Evolutionary conservation across 1,284 basidiomycete species (phyloP).

Genomic region (Trichosporon coremiiforme): DNA sequence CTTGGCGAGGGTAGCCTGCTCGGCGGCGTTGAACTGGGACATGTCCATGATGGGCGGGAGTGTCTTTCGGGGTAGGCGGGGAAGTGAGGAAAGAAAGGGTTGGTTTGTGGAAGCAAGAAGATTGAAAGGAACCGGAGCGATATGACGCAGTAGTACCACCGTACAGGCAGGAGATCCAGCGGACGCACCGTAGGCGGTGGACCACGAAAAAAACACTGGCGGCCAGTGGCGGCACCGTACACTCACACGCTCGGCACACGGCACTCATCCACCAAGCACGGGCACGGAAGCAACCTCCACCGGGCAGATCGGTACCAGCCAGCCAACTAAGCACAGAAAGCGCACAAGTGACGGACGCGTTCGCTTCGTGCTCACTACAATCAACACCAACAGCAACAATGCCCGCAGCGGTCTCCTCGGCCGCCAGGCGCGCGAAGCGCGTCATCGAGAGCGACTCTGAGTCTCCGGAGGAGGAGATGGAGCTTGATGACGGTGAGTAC

Average conservation of each 20-base stretch:
- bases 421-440: constrained; percentile 35
- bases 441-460: constrained; percentile 34
- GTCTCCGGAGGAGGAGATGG: constrained; percentile 33
- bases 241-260: neutral
- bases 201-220: constrained; percentile 14
- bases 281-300: constrained; percentile 1
- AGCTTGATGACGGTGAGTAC: constrained; percentile 27
- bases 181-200: neutral
- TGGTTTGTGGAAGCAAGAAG: neutral
- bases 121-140: neutral
- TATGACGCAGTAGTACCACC: neutral
- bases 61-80: neutral
- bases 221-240: neutral
- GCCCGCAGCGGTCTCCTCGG: constrained; percentile 30
- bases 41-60: constrained; percentile 68
- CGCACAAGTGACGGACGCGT: neutral
- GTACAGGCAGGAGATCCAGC: no score
- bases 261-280: neutral
- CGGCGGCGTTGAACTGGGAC: constrained; percentile 76
- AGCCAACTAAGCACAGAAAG: neutral
- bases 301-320: neutral
- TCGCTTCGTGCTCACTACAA: neutral
- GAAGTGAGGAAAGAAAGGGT: neutral
- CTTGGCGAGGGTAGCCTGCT: constrained; percentile 84
- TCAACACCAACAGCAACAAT: constrained; percentile 10